Evolutionary conservation across 345 rosid species (phyloP).

Genomic region (Eucalyptus cloeziana): DNA sequence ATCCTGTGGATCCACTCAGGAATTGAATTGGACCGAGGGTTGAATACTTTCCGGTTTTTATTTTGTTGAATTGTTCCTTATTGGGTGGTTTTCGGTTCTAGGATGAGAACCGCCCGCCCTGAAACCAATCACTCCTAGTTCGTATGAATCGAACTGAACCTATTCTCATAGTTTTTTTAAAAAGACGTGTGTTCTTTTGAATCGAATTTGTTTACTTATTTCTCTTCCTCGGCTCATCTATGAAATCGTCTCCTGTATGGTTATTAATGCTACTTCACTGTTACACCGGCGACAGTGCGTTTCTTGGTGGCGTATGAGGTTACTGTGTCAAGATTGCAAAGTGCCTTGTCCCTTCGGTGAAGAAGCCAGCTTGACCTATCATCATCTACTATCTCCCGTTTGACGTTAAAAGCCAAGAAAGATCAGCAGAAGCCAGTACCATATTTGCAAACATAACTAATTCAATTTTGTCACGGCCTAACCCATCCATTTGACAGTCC

Average conservation of each 20-base stretch:
- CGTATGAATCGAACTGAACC: accelerated
- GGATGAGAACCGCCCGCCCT: accelerated
- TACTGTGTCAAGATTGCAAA: accelerated
- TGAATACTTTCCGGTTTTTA: accelerated
- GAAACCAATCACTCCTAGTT: accelerated
- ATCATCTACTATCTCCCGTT: not conserved
- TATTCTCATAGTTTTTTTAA: too few species aligned
- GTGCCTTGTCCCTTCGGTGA: not conserved
- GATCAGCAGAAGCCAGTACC: not conserved
- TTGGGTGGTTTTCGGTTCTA: accelerated
- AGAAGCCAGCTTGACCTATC: not conserved
- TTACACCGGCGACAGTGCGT: not conserved
- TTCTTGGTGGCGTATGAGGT: not conserved
- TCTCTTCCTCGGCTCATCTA: not conserved
- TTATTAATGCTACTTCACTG: not conserved
- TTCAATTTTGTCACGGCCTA: not conserved
- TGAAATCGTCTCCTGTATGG: not conserved
- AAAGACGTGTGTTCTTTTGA: not conserved
- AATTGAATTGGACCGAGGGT: accelerated
- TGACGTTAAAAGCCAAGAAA: not conserved
- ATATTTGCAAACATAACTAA: not conserved
- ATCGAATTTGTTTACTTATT: not conserved
- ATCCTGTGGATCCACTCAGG: accelerated
- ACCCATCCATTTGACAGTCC: not conserved
- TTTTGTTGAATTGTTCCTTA: accelerated